These are phyloP conservation scores for Exophiala oligosperma DNA, from an alignment of 2,329 filamentous ascomycete species.

Conservation along the genomic window DNA sequence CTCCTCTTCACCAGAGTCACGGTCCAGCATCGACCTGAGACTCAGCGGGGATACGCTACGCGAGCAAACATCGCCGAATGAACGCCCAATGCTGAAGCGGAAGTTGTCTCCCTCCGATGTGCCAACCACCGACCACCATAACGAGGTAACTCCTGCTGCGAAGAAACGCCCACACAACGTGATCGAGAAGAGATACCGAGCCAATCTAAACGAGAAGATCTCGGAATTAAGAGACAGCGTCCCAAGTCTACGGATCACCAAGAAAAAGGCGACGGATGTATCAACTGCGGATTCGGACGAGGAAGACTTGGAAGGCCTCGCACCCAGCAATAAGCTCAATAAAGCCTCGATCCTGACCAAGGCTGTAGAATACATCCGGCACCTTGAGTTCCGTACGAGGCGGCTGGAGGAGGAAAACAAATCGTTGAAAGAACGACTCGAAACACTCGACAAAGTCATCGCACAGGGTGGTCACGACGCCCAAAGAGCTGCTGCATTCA, in stretches of 20 bases:
- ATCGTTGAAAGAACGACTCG: slow-evolving; percentile 74
- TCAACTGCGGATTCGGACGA: slow-evolving; percentile 70
- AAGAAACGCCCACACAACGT: slow-evolving; percentile 99
- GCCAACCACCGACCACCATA: slow-evolving; percentile 60
- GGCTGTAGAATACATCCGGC: slow-evolving; percentile 92
- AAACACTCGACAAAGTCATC: slow-evolving; percentile 71
- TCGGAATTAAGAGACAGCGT: slow-evolving; percentile 88
- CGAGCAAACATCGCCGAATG: slow-evolving; percentile 14
- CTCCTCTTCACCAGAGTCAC: slow-evolving; percentile 28
- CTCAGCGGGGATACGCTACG: slow-evolving; percentile 30
- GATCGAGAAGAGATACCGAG: slow-evolving; percentile 96
- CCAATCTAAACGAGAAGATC: slow-evolving; percentile 96
- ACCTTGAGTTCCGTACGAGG: slow-evolving; percentile 87
- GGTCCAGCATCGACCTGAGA: slow-evolving; percentile 24
- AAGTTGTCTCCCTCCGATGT: slow-evolving; percentile 64
- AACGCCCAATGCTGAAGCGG: slow-evolving; percentile 57
- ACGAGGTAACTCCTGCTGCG: slow-evolving; percentile 53
- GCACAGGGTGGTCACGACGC: slow-evolving; percentile 40
- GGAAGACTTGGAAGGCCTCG: slow-evolving; percentile 77
- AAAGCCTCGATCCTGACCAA: slow-evolving; percentile 97
- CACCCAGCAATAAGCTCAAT: slow-evolving; percentile 90
- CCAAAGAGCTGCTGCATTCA: slow-evolving; percentile 28
- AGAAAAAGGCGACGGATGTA: slow-evolving; percentile 59
- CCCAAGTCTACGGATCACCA: slow-evolving; percentile 82
- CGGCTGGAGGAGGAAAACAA: slow-evolving; percentile 78